These are phyloP conservation scores for Arabidopsis lyrata DNA, from an alignment of 441 rosid species.

Conservation along the genomic window DNA sequence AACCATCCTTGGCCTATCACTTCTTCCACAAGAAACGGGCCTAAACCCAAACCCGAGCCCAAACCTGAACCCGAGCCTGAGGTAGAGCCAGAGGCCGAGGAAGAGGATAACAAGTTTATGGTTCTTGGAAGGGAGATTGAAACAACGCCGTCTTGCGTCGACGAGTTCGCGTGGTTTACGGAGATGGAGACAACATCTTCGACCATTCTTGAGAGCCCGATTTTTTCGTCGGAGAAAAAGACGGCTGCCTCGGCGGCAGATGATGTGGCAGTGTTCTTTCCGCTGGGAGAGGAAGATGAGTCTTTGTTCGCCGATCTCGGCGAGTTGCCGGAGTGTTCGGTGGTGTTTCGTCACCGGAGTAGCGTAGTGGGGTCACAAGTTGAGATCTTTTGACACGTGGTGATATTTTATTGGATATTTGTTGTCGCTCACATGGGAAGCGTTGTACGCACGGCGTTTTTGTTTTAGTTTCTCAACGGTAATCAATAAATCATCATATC, in stretches of 20 bases:
- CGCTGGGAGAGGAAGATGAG: conserved; percentile 92
- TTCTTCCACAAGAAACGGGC: conserved; percentile 44
- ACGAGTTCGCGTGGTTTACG: conserved; percentile 84
- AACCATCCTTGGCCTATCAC: conserved; percentile 90
- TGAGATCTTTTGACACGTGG: conserved; percentile 84
- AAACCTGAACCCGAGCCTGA: conserved; percentile 48
- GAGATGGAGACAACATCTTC: conserved; percentile 84
- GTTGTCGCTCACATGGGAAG: conserved; percentile 41
- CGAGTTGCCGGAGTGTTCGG: conserved; percentile 93
- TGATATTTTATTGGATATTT: conserved; percentile 30
- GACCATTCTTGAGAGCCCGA: conserved; percentile 69
- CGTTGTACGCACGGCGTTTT: conserved; percentile 47
- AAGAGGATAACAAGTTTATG: conserved; percentile 49
- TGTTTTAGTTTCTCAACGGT: conserved; percentile 34
- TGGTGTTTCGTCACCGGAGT: conserved; percentile 74
- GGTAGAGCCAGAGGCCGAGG: conserved; percentile 40
- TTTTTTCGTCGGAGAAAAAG: conserved; percentile 58
- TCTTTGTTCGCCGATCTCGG: conserved; percentile 92
- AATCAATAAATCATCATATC: conserved; percentile 44
- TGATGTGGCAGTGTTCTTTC: conserved; percentile 66
- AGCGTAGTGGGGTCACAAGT: conserved; percentile 66
- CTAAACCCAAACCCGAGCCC: conserved; percentile 37
- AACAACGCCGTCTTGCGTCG: conserved; percentile 55
- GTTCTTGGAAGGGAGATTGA: conserved; percentile 48
- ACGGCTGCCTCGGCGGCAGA: conserved; percentile 27